Evolutionary conservation across 2,329 filamentous ascomycete species (phyloP), one percentile per base, ranked within the genome.

Genomic region (Truncatella angustata): DNA sequence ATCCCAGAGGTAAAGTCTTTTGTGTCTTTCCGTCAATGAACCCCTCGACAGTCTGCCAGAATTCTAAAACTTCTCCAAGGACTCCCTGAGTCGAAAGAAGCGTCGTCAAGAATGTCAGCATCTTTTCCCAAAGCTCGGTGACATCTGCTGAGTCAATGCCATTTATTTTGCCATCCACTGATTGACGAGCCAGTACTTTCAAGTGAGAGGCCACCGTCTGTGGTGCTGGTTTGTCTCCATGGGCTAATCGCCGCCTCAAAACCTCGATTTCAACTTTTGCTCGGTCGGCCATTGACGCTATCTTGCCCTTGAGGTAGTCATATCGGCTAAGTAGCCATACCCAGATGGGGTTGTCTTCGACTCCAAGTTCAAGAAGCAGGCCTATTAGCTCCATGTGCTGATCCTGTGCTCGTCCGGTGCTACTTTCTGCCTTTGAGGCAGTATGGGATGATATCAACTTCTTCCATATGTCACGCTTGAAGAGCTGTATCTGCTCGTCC

Each of bases 321-420:
- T 92, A 95, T 42, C 90, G 86, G 63, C 91, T 96, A 51, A 93
- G 76, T 23, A 99, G 82, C 92, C 94, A 99, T 10, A 95, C 81
- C 90, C 90, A 96, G 56, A 99, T 96, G 1, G 94, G 94, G 62
- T 96, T 99, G 54, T 97, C 91, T 9, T 96, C 88, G 2, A 96
- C 91, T 5, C 94, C 95, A 18, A 99, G 77, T 68, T 99, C 93
- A n/a, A 99, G 74, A 49, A 99, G 78, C 32, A 97, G 78, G 20
- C 85, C 80, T 50, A 99, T 97, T 44, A 97, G 77, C 65, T 96
- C 91, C 84, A 97, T 91, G 63, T 97, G 88, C 66, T 86, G 81
- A 60, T 96, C 91, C 64, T 93, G 90, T 5, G 81, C 76, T 35
- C 86, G 67, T 6, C 79, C 79, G 47, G 65, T 72, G 47, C 67